phyloP scores from a whole-genome alignment of 2,329 filamentous ascomycete genomes.

The Neophaeococcomyces aloes region DNA sequence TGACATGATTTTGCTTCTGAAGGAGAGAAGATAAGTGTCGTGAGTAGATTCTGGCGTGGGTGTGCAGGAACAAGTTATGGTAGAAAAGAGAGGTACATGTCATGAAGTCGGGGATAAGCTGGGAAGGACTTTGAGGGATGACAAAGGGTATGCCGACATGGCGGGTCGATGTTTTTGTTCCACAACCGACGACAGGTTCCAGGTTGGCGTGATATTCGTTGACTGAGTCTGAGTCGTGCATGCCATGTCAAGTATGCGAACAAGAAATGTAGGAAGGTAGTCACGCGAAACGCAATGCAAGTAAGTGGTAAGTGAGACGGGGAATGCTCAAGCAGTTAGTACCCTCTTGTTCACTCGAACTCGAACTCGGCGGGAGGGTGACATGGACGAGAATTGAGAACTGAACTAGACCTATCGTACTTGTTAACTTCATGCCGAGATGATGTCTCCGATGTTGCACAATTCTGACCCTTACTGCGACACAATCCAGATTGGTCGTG shows the following conservation, averaged over 20 bases:
- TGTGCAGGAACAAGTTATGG: neutral
- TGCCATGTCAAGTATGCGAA: neutral
- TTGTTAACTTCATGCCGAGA: neutral
- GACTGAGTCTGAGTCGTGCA: neutral
- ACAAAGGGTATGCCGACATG: conserved; percentile 2
- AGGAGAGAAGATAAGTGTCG: neutral
- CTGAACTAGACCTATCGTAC: conserved; percentile 1
- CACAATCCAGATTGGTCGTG: conserved; percentile 5
- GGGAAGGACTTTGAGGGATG: neutral
- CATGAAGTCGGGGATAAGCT: neutral
- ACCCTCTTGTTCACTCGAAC: neutral
- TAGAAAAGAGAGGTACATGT: neutral
- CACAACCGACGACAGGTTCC: neutral
- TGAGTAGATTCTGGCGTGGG: neutral
- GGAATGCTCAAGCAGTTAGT: neutral
- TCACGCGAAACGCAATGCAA: neutral
- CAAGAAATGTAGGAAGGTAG: neutral
- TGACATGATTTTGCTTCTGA: conserved; percentile 1
- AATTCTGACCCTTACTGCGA: conserved; percentile 6
- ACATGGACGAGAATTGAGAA: neutral
- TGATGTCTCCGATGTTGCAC: conserved; percentile 3
- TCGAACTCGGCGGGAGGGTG: neutral
- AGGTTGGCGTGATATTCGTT: neutral
- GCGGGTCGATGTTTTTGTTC: neutral
- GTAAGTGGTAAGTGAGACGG: neutral